These are phyloP conservation scores for Tolypocladium tundrense DNA, from an alignment of 2,329 filamentous ascomycete species.

Conservation along the genomic window DNA sequence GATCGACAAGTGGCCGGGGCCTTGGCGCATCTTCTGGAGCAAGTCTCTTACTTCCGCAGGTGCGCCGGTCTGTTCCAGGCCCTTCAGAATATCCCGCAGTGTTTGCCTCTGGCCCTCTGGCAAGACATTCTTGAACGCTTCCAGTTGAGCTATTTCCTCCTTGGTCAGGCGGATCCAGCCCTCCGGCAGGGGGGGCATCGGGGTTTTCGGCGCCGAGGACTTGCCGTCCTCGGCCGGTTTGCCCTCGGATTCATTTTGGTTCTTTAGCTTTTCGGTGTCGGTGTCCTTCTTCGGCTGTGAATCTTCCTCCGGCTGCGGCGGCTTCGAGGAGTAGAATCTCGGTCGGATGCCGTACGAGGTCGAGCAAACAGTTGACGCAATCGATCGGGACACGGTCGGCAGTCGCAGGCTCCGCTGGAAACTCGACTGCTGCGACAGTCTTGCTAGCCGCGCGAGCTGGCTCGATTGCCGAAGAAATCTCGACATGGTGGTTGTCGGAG, in stretches of 20 bases:
- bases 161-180: constrained; percentile 37
- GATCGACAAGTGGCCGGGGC: constrained; percentile 42
- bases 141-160: constrained; percentile 40
- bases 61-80: constrained; percentile 58
- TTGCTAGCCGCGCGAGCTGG: constrained; percentile 53
- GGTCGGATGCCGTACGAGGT: constrained; percentile 23
- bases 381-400: constrained; percentile 18
- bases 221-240: constrained; percentile 9
- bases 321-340: constrained; percentile 27
- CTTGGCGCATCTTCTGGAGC: constrained; percentile 39
- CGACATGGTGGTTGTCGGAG: constrained; percentile 42
- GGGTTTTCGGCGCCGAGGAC: constrained; percentile 14
- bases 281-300: constrained; percentile 14
- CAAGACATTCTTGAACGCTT: constrained; percentile 50
- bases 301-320: constrained; percentile 27
- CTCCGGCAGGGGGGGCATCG: constrained; percentile 25
- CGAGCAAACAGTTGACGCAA: constrained; percentile 23
- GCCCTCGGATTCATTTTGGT: constrained; percentile 10
- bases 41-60: constrained; percentile 56
- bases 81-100: constrained; percentile 49
- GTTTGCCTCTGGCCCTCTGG: constrained; percentile 51
- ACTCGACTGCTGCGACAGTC: constrained; percentile 42
- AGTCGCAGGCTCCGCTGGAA: constrained; percentile 33
- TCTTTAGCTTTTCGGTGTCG: constrained; percentile 3
- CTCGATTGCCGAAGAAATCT: constrained; percentile 56